Evolutionary conservation across 139 green algal genomes (phyloP), one percentile per base, ranked within the genome.

Genomic region (Yamagishiella unicocca): DNA sequence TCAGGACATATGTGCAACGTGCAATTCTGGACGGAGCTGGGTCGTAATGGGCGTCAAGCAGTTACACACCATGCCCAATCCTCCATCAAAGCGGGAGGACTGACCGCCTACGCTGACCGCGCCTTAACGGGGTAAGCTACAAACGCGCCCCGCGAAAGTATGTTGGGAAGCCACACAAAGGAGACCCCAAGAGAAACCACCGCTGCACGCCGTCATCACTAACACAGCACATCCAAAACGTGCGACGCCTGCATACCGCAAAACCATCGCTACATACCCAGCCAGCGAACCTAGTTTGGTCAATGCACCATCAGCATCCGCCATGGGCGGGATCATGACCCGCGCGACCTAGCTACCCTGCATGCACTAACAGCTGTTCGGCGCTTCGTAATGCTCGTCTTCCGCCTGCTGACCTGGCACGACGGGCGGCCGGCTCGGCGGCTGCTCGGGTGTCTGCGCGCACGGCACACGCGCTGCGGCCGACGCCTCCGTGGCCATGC

Each of bases 331-430:
- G n/a, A n/a, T n/a, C n/a, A n/a, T n/a, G n/a, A n/a, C n/a, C n/a
- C n/a, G n/a, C n/a, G n/a, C n/a, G n/a, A n/a, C n/a, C n/a, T n/a
- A n/a, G 50, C 50, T 58, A 58, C 50, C 50, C 50, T 17, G 50
- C 17, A 17, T 17, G 50, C 17, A 40, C 70, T 77, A 77, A 58
- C 24, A 77, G 70, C 40, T 58, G 5, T 33, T 46, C 33, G n/a
- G n/a, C 46, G 46, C 74, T 19, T 67, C 74, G 10, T 24, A 4
- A 19, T 53, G 7, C 53, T 83, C 43, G 24, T 53, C 76, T 19
- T 55, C 35, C 3, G 31, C 14, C 31, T 27, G 7, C 79, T 85
- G 79, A 85, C 79, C 79, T 85, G 79, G 79, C 61, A 55, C 61
- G 12, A 24, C 17, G 42, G 79, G 42, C 27, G 40, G 40, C 1